Conservation (phyloP, 306 rosid species). For the Cucumis sativus region Cucumber_9930_V3 NC_026658.2:255501-256000, state of each 20-base stretch:
- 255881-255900: constrained; percentile 28
- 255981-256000: constrained; percentile 90
- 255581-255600: neutral
- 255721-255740: neutral
- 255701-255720: neutral
- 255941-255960: neutral
- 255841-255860: constrained; percentile 36
- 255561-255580: neutral
- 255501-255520: neutral
- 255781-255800: constrained; percentile 68
- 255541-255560: neutral
- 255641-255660: neutral
- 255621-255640: neutral
- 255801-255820: constrained; percentile 69
- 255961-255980: constrained; percentile 59
- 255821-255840: constrained; percentile 81
- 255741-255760: constrained; percentile 27
- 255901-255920: neutral
- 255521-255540: neutral
- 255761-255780: constrained; percentile 72
- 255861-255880: constrained; percentile 60
- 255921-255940: neutral
- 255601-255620: neutral
- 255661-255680: neutral
- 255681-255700: neutral